A percentile compares a stretch with the other conserved stretches of the same genome.
Evolutionary conservation across 208 protist species (phyloP).

Genomic region (Trypanosoma scelopori): DNA sequence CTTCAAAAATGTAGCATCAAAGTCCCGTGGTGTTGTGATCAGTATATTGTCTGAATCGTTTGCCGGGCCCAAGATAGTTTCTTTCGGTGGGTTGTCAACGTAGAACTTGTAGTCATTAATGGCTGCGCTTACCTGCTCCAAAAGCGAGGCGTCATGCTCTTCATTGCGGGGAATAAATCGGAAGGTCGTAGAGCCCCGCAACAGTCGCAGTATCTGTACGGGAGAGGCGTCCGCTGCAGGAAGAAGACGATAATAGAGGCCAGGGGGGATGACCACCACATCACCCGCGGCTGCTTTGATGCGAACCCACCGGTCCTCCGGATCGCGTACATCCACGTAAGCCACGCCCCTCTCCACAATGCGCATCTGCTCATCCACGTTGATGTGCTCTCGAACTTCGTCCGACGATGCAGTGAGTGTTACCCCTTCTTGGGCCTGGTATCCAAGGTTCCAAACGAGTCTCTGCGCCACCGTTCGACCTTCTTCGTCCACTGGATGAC

Average conservation of each 20-base stretch:
- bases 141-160: neutral
- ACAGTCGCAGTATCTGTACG: conserved; percentile 12
- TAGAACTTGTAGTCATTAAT: conserved; percentile 15
- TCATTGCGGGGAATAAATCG: conserved; percentile 3
- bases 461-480: conserved; percentile 18
- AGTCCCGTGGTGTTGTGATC: conserved; percentile 18
- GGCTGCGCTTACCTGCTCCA: conserved; percentile 3
- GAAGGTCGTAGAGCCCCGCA: conserved; percentile 5
- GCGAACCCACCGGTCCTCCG: conserved; percentile 26
- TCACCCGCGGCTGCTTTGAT: conserved; percentile 17
- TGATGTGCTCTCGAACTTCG: conserved; percentile 26
- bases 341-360: conserved; percentile 24
- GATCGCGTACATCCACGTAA: conserved; percentile 27
- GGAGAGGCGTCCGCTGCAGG: neutral
- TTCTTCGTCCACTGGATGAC: conserved; percentile 19
- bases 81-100: conserved; percentile 20
- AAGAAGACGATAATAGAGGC: conserved; percentile 27
- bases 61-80: conserved; percentile 24
- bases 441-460: conserved; percentile 27
- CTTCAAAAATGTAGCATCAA: conserved; percentile 22
- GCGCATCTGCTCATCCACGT: conserved; percentile 31
- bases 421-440: conserved; percentile 13
- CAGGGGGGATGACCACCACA: conserved; percentile 20
- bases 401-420: conserved; percentile 6
- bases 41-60: conserved; percentile 25